Evolutionary conservation across 1,284 basidiomycete species (phyloP), one percentile per base, ranked within the genome.

Genomic region (Gymnopus androsaceus): DNA sequence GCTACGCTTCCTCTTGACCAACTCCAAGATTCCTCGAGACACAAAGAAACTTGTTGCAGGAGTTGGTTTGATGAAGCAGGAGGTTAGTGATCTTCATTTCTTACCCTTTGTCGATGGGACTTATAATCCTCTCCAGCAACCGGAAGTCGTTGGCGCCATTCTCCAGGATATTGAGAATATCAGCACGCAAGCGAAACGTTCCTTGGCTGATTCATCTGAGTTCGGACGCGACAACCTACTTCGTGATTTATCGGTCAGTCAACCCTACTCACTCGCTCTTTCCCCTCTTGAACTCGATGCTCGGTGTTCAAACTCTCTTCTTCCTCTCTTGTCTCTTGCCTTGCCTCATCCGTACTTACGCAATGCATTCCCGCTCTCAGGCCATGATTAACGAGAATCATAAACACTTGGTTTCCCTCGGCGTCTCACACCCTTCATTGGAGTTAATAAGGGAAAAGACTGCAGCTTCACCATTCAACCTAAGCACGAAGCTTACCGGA

Each of bases 401-500:
- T 69, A 73, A 74, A 17, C 86, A 96, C 64, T 85, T 99, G 15
- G 87, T 88, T 31, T 79, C 84, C 11, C 80, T 99, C n/a, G 92
- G 90, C n/a, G 97, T 99, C 23, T 94, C 93, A 1, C 97, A 99
- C 71, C 85, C 92, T 4, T 76, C 88, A 1, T 76, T 99, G 50
- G 97, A 99, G 72, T 75, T 80, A 37, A 94, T 98, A 64, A 85
- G 88, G 53, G 74, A 78, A 30, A 85, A 82, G 64, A 94, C 94
- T 0, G 73, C 77, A 3, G 75, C 76, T 14, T 66, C 75, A 59
- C 86, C 87, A 6, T 91, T 88, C 72, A 75, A 74, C 5, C 77
- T 99, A 46, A 87, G 87, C 62, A 98, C 96, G n/a, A 99, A 99
- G 77, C 75, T 99, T 53, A 99, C 97, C 2, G 97, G 97, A 38